Evolutionary conservation across 192 early-diverging fungal genomes (phyloP).

Genomic region (Gaertneriomyces sp.): DNA sequence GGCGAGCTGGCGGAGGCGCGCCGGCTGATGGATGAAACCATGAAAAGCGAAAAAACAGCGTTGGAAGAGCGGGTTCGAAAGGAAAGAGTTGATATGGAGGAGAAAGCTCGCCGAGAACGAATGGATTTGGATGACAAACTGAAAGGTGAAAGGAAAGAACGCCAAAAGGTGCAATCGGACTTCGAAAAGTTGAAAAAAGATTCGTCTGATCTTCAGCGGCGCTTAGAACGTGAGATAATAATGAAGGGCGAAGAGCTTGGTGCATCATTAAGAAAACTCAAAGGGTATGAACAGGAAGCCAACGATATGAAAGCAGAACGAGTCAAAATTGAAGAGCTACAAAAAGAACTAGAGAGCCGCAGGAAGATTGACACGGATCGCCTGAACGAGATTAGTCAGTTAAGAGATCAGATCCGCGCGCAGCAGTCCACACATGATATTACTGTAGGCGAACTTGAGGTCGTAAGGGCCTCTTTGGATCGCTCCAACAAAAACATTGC

Average conservation of each 20-base stretch:
- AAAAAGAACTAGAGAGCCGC: not conserved
- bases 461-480: constrained; percentile 35
- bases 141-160: constrained; percentile 41
- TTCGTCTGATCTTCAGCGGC: constrained; percentile 36
- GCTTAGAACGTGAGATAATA: constrained; percentile 43
- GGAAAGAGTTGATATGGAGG: constrained; percentile 2
- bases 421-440: constrained; percentile 32
- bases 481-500: constrained; percentile 33
- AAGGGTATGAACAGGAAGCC: constrained; percentile 35
- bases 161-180: constrained; percentile 37
- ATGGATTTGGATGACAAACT: constrained; percentile 41
- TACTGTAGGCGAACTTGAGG: constrained; percentile 41
- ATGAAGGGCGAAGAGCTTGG: constrained; percentile 41
- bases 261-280: constrained; percentile 22
- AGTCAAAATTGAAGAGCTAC: constrained; percentile 22
- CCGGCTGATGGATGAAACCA: too few relatives aligned
- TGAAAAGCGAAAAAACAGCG: too few relatives aligned
- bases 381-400: constrained; percentile 24
- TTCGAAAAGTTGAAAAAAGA: constrained; percentile 49
- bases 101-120: constrained; percentile 34
- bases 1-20: too few relatives aligned
- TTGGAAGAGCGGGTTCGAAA: too few relatives aligned
- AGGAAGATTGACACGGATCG: not conserved
- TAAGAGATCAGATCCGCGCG: constrained; percentile 29
- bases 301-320: constrained; percentile 25